phyloP scores from a whole-genome alignment of 2,329 filamentous ascomycete genomes.

The Cryoendolithus antarcticus region DNA sequence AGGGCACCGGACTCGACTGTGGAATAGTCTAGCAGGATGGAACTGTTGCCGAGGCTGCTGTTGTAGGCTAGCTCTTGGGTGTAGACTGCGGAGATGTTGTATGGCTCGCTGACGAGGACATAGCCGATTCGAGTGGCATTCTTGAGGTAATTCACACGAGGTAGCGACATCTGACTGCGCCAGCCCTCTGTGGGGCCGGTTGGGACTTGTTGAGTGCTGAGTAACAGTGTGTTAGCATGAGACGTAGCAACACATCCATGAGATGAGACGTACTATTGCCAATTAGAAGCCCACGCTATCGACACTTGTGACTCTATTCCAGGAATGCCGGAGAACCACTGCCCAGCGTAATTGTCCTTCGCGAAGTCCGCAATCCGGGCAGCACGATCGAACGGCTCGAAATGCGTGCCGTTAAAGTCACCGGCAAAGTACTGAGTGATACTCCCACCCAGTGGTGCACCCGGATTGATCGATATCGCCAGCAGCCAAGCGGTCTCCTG shows the following conservation, averaged over 20 bases:
- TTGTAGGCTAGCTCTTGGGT: constrained; percentile 31
- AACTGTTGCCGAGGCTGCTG: constrained; percentile 33
- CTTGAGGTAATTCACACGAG: constrained; percentile 39
- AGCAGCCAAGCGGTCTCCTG: constrained; percentile 32
- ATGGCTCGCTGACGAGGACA: constrained; percentile 37
- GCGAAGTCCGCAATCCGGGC: constrained; percentile 12
- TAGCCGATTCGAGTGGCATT: constrained; percentile 38
- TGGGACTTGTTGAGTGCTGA: constrained; percentile 30
- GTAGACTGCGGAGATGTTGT: constrained; percentile 35
- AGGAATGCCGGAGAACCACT: constrained; percentile 39
- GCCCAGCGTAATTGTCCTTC: constrained; percentile 41
- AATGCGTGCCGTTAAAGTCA: constrained; percentile 49
- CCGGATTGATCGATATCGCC: constrained; percentile 43
- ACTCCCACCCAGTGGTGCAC: constrained; percentile 42
- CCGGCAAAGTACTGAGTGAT: constrained; percentile 44
- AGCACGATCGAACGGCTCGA: constrained; percentile 30
- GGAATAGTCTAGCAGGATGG: constrained; percentile 38
- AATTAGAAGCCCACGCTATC: constrained; percentile 46
- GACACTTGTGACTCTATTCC: constrained; percentile 29
- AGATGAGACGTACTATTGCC: constrained; percentile 33
- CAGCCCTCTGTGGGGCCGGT: constrained; percentile 37
- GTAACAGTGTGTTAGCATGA: too few species aligned
- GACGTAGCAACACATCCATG: constrained; percentile 23
- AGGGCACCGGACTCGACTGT: constrained; percentile 36
- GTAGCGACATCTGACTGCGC: constrained; percentile 38